Percentiles rank a stretch among this genome's conserved stretches.
Conservation (phyloP, 768 basidiomycete genomes). For the Cyclocybe cylindracea region DNA sequence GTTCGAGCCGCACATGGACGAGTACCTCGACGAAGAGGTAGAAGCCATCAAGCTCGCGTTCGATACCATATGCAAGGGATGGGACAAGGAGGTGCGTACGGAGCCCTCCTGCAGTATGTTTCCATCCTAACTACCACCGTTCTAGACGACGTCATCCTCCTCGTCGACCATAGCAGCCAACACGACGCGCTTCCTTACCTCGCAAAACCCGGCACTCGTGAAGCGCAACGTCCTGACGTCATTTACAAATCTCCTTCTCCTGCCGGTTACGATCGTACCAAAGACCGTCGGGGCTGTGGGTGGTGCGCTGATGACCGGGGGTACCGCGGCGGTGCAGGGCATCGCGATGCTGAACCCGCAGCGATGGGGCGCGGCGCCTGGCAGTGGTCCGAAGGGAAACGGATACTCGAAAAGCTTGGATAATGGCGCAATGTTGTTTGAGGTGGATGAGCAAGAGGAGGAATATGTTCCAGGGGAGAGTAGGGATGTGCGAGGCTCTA, state of each 20-base stretch:
- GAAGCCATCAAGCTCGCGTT: conserved; percentile 74
- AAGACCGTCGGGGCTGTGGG: conserved; percentile 72
- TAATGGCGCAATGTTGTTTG: conserved; percentile 48
- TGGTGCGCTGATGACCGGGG: conserved; percentile 67
- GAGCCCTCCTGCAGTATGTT: background rate
- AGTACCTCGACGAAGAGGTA: conserved; percentile 93
- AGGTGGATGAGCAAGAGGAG: conserved; percentile 40
- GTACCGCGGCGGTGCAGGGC: conserved; percentile 78
- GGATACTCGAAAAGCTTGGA: conserved; percentile 41
- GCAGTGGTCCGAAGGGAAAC: conserved; percentile 12
- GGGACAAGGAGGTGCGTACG: conserved; percentile 71
- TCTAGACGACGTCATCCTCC: conserved; percentile 5
- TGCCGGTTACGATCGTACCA: conserved; percentile 97
- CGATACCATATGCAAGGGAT: conserved; percentile 72
- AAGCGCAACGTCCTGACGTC: conserved; percentile 92
- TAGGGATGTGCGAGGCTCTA: background rate
- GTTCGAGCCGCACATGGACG: conserved; percentile 98
- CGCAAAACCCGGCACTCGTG: conserved; percentile 84
- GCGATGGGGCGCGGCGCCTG: conserved; percentile 64
- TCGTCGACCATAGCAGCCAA: conserved; percentile 18
- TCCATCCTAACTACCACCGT: background rate
- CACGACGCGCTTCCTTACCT: conserved; percentile 60
- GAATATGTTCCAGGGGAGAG: conserved; percentile 2
- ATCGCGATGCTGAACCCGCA: conserved; percentile 91
- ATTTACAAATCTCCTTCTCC: conserved; percentile 81